A percentile compares a stretch with the other conserved stretches of the same genome.
These are phyloP conservation scores for Isabelozyma pseudorhagii DNA, from an alignment of 805 yeast genomes.

Conservation along the genomic window DNA sequence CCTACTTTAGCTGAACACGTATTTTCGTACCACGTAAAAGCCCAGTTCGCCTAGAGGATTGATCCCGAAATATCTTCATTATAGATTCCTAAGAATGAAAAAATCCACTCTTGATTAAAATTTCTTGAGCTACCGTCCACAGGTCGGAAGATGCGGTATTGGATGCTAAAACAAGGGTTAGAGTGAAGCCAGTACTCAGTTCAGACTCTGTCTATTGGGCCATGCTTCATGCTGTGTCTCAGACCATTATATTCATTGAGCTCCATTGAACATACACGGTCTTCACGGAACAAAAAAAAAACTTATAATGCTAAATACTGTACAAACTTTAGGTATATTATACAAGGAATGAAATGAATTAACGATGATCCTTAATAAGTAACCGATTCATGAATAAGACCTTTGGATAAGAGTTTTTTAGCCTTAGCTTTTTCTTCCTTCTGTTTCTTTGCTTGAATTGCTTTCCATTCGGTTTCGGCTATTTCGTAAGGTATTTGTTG, in stretches of 20 bases:
- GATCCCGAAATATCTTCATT: too few relatives aligned
- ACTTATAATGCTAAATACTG: neutral
- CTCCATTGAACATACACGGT: neutral
- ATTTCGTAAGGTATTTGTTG: conserved; percentile 57
- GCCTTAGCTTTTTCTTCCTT: conserved; percentile 43
- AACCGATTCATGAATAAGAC: conserved; percentile 55
- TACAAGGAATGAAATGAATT: neutral
- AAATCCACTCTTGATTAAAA: too few relatives aligned
- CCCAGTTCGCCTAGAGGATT: too few relatives aligned
- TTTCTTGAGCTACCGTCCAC: too few relatives aligned
- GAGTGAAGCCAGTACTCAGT: too few relatives aligned
- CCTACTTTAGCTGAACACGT: too few relatives aligned
- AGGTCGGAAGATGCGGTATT: too few relatives aligned
- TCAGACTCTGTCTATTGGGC: too few relatives aligned
- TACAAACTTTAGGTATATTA: neutral
- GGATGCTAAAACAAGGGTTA: too few relatives aligned
- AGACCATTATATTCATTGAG: neutral
- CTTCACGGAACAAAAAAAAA: neutral
- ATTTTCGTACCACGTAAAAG: too few relatives aligned
- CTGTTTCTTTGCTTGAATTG: conserved; percentile 27
- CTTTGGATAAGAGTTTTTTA: conserved; percentile 49
- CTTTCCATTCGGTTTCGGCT: conserved; percentile 49
- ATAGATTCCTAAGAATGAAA: too few relatives aligned
- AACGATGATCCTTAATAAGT: conserved; percentile 18
- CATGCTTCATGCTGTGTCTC: too few relatives aligned